phyloP scores from a whole-genome alignment of 2,329 filamentous ascomycete genomes.

The Xylariaceae sp. region DNA sequence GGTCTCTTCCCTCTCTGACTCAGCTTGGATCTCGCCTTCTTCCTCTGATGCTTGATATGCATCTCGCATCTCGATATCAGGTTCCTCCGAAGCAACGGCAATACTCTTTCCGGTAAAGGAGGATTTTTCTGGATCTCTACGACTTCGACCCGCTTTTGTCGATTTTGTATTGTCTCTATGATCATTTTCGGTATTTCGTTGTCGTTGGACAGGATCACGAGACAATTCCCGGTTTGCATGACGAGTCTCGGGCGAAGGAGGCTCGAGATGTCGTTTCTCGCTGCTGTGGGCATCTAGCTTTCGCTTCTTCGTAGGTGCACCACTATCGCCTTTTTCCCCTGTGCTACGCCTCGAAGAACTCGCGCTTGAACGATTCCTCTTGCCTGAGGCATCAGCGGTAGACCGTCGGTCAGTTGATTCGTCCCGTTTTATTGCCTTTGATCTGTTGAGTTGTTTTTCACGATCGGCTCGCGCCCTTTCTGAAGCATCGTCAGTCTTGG shows the following conservation, averaged over 20 bases:
- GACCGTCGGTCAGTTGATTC: slow-evolving; percentile 52
- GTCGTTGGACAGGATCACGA: slow-evolving; percentile 37
- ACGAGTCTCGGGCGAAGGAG: slow-evolving; percentile 42
- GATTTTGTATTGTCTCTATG: slow-evolving; percentile 34
- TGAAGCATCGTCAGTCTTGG: slow-evolving; percentile 41
- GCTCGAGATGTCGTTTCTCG: slow-evolving; percentile 43
- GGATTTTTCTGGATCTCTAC: slow-evolving; percentile 39
- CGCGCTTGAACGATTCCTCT: slow-evolving; percentile 53
- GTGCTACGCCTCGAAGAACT: slow-evolving; percentile 52
- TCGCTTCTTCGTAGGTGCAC: slow-evolving; percentile 50
- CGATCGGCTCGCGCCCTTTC: slow-evolving; percentile 44
- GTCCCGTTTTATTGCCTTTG: slow-evolving; percentile 56
- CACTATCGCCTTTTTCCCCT: slow-evolving; percentile 48
- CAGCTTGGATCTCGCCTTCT: slow-evolving; percentile 29
- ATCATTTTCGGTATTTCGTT: slow-evolving; percentile 33
- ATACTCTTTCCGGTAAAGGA: slow-evolving; percentile 44
- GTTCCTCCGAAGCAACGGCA: slow-evolving; percentile 53
- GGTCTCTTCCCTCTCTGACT: slow-evolving; percentile 35
- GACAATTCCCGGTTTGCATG: slow-evolving; percentile 39
- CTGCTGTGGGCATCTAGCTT: slow-evolving; percentile 51
- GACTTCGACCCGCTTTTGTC: slow-evolving; percentile 37
- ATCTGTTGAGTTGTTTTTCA: slow-evolving; percentile 55
- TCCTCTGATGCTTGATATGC: slow-evolving; percentile 29
- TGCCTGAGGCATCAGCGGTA: slow-evolving; percentile 47
- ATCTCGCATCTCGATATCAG: slow-evolving; percentile 52